Conservation (phyloP, 495 filamentous ascomycete genomes). For the Penicillium mononematosum region DNA sequence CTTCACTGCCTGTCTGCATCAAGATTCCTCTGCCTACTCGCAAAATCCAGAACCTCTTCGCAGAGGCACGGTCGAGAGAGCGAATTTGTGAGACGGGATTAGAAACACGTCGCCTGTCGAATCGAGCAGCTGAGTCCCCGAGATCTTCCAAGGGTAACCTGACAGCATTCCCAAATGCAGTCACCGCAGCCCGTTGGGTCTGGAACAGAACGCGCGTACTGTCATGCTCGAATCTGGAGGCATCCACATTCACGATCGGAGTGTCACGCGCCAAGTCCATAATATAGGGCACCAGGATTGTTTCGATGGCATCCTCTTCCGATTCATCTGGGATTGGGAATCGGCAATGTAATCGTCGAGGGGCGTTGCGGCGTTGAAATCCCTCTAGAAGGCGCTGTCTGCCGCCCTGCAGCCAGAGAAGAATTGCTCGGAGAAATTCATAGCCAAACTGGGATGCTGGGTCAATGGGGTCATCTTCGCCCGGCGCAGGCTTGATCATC, state of each 20-base stretch:
- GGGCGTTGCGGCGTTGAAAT: constrained; percentile 47
- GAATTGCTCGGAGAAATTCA: constrained; percentile 64
- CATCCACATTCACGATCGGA: constrained; percentile 57
- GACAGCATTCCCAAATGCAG: constrained; percentile 54
- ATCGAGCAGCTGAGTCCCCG: constrained; percentile 32
- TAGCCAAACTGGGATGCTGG: constrained; percentile 53
- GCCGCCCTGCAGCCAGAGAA: constrained; percentile 62
- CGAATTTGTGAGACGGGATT: constrained; percentile 25
- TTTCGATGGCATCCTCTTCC: constrained; percentile 52
- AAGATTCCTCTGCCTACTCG: constrained; percentile 62
- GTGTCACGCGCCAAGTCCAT: constrained; percentile 46
- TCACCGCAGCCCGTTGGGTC: constrained; percentile 56
- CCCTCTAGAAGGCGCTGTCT: constrained; percentile 51
- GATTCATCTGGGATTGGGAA: constrained; percentile 55
- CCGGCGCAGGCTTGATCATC: constrained; percentile 47
- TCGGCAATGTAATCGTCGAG: constrained; percentile 37
- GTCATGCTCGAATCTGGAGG: constrained; percentile 58
- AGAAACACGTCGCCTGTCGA: constrained; percentile 25
- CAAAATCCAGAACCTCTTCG: constrained; percentile 59
- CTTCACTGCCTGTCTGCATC: constrained; percentile 56
- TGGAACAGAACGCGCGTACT: constrained; percentile 50
- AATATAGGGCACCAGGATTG: constrained; percentile 59
- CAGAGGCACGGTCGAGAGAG: constrained; percentile 39
- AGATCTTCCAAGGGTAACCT: constrained; percentile 52
- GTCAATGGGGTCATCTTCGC: constrained; percentile 45